Conservation (phyloP, 1,284 basidiomycete genomes). For the Fomes fomentarius region DNA sequence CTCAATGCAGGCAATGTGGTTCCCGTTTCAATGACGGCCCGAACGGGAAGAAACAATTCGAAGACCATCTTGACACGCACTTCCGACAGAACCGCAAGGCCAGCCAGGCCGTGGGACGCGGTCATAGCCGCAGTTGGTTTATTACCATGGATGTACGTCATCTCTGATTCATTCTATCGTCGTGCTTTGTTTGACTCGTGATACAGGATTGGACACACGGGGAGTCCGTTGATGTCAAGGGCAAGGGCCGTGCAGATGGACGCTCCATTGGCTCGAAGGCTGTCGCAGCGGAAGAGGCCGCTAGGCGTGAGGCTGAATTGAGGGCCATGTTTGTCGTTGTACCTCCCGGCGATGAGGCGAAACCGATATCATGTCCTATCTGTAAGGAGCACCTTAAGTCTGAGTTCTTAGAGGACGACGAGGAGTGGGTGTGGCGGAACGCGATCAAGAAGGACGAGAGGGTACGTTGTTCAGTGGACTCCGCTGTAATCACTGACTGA, state of each 20-base stretch:
- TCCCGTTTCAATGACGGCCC: slow-evolving; percentile 80
- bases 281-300: slow-evolving; percentile 65
- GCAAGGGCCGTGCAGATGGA: slow-evolving; percentile 63
- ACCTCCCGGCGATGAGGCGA: slow-evolving; percentile 84
- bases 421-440: slow-evolving; percentile 99
- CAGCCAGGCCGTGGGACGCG: slow-evolving; percentile 82
- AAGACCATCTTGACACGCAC: slow-evolving; percentile 96
- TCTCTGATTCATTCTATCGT: background rate
- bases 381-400: slow-evolving; percentile 95
- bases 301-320: slow-evolving; percentile 75
- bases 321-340: slow-evolving; percentile 85
- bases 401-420: slow-evolving; percentile 95
- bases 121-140: slow-evolving; percentile 93
- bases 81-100: slow-evolving; percentile 93
- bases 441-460: slow-evolving; percentile 82
- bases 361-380: slow-evolving; percentile 86
- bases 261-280: slow-evolving; percentile 57
- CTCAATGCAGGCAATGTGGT: slow-evolving; percentile 95
- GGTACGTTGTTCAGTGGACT: slow-evolving; percentile 43
- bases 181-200: background rate
- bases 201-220: slow-evolving; percentile 86
- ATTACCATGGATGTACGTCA: slow-evolving; percentile 79
- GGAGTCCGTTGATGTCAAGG: slow-evolving; percentile 57
- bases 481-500: slow-evolving; percentile 5
- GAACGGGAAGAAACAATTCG: slow-evolving; percentile 77